Percentiles rank a stretch among this genome's conserved stretches.
phyloP scores from a whole-genome alignment of 2,329 filamentous ascomycete genomes.

The Coniochaeta hoffmannii region DNA sequence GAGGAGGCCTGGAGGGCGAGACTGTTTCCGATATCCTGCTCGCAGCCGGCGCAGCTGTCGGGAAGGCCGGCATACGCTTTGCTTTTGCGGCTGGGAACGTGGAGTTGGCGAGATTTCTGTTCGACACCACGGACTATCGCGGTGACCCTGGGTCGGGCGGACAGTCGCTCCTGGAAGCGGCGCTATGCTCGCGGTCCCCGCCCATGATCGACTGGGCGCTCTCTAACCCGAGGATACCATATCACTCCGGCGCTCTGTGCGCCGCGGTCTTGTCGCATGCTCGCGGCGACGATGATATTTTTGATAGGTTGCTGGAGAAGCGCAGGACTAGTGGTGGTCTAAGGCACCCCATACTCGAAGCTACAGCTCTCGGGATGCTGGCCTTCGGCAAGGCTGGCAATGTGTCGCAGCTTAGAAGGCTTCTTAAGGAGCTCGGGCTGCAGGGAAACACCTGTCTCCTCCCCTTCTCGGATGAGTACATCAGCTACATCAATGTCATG shows the following conservation, averaged over 20 bases:
- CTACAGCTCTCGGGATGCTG: background rate
- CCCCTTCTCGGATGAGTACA: background rate
- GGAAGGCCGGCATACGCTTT: background rate
- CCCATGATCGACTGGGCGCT: background rate
- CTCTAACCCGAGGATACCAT: background rate
- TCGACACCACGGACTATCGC: background rate
- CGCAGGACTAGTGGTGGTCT: background rate
- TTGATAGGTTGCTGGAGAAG: background rate
- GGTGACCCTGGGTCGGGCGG: background rate
- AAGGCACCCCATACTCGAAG: background rate
- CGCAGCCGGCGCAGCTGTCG: background rate
- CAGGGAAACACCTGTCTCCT: background rate
- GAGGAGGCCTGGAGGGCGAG: background rate
- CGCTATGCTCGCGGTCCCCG: background rate
- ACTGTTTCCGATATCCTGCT: background rate
- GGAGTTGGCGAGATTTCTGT: background rate
- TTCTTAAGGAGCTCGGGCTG: background rate
- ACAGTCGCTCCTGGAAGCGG: background rate
- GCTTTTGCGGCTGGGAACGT: background rate
- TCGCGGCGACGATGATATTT: no score
- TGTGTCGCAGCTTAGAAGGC: background rate
- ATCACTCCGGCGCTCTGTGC: background rate
- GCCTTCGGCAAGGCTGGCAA: background rate
- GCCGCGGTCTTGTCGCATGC: background rate
- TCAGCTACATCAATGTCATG: background rate